Conservation (phyloP, 2,329 filamentous ascomycete species). For the Beauveria medogensis region DNA sequence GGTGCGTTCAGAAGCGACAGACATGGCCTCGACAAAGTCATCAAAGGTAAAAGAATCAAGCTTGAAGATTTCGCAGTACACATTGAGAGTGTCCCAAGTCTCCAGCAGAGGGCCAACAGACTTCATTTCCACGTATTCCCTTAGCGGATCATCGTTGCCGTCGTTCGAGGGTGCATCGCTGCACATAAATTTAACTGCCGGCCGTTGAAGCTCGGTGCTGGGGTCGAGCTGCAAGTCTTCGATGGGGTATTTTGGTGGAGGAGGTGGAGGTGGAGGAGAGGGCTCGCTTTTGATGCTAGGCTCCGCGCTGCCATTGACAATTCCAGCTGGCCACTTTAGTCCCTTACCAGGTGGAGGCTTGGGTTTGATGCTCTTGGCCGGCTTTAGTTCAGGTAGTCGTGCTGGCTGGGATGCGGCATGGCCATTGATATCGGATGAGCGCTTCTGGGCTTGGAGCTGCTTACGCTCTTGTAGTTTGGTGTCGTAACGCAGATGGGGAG, state of each 20-base stretch:
- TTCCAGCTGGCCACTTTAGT: slow-evolving; percentile 44
- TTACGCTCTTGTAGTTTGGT: slow-evolving; percentile 72
- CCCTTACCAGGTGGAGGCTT: slow-evolving; percentile 48
- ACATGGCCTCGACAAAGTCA: slow-evolving; percentile 84
- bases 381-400: slow-evolving; percentile 65
- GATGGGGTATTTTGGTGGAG: slow-evolving; percentile 85
- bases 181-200: slow-evolving; percentile 69
- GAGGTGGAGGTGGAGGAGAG: slow-evolving; percentile 43
- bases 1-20: slow-evolving; percentile 62
- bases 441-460: slow-evolving; percentile 59
- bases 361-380: slow-evolving; percentile 21
- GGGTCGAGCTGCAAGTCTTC: slow-evolving; percentile 82
- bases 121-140: slow-evolving; percentile 61
- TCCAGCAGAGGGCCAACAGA: slow-evolving; percentile 82
- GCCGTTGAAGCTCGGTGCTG: slow-evolving; percentile 58
- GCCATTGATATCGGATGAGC: slow-evolving; percentile 42
- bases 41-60: slow-evolving; percentile 97
- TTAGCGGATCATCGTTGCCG: slow-evolving; percentile 24
- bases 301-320: slow-evolving; percentile 25
- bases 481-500: slow-evolving; percentile 73
- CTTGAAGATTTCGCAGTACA: slow-evolving; percentile 92
- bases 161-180: slow-evolving; percentile 49
- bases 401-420: slow-evolving; percentile 30
- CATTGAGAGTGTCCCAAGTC: slow-evolving; percentile 93
- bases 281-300: slow-evolving; percentile 23